Percentiles rank a stretch among this genome's conserved stretches.
phyloP scores from a whole-genome alignment of 2,329 filamentous ascomycete species.

The Myrmaecium sp. region DNA sequence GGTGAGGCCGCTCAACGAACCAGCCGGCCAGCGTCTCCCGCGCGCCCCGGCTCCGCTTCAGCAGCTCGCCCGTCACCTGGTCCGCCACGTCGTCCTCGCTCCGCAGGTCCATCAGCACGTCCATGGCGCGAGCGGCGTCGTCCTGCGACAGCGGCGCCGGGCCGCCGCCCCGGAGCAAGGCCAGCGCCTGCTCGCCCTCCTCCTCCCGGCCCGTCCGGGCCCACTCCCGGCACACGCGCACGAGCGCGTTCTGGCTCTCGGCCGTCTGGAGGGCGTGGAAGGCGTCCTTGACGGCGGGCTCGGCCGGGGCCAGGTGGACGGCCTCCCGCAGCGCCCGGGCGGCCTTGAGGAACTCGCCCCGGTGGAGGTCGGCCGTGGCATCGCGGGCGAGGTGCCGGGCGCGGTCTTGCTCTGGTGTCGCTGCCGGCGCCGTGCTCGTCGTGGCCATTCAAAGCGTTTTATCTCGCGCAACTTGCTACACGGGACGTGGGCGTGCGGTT shows the following conservation, averaged over 20 bases:
- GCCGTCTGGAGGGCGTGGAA: conserved; percentile 11
- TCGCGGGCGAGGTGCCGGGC: conserved; percentile 5
- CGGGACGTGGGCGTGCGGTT: too few species aligned
- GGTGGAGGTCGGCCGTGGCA: conserved; percentile 7
- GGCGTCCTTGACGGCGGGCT: conserved; percentile 24
- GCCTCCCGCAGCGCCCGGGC: conserved; percentile 27
- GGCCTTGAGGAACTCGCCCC: conserved; percentile 20
- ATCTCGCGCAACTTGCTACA: too few species aligned
- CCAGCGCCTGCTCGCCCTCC: conserved; percentile 23
- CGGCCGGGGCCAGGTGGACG: conserved; percentile 24
- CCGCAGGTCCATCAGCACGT: conserved; percentile 24
- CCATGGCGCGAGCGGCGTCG: conserved; percentile 23
- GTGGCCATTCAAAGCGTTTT: too few species aligned
- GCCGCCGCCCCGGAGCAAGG: conserved; percentile 10
- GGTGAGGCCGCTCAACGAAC: conserved; percentile 22
- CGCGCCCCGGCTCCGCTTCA: conserved; percentile 17
- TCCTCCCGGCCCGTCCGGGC: conserved; percentile 16
- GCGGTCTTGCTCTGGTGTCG: too few species aligned
- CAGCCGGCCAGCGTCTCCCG: conserved; percentile 22
- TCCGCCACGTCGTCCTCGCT: conserved; percentile 25
- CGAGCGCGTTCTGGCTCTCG: too few species aligned
- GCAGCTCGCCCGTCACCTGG: conserved; percentile 20
- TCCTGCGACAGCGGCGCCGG: conserved; percentile 16
- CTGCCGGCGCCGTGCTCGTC: too few species aligned
- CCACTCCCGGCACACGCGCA: conserved; percentile 18